Percentiles rank a stretch among this genome's conserved stretches.
Conservation (phyloP, 345 rosid species). For the Turritis glabra region DNA sequence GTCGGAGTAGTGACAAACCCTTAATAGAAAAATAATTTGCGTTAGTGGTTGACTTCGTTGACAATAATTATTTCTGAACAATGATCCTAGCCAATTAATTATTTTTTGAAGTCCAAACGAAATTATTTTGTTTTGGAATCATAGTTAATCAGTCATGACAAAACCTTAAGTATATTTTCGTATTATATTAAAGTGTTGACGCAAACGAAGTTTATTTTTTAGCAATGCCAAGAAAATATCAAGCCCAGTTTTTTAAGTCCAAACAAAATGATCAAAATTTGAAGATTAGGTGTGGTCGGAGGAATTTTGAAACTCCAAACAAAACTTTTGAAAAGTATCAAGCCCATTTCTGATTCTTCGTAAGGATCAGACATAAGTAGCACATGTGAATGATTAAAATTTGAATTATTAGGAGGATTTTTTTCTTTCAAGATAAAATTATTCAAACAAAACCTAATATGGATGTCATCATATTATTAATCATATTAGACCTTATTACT, state of each 20-base stretch:
- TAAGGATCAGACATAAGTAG: background rate
- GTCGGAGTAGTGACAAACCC: slow-evolving; percentile 19
- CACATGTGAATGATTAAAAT: background rate
- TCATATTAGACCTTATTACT: background rate
- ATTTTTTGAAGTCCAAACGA: background rate
- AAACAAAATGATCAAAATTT: background rate
- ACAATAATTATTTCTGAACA: background rate
- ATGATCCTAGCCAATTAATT: background rate
- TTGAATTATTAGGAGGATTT: background rate
- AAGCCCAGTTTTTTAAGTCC: slow-evolving; percentile 8
- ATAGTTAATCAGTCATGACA: slow-evolving; percentile 3
- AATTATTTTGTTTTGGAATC: slow-evolving; percentile 12
- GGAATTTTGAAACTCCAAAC: background rate
- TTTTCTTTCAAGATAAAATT: too few relatives aligned
- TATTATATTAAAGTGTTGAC: slow-evolving; percentile 11
- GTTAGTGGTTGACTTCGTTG: background rate
- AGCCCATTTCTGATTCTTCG: background rate
- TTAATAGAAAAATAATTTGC: background rate
- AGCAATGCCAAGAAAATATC: background rate
- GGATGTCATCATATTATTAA: background rate
- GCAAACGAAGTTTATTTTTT: background rate
- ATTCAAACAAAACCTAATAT: background rate
- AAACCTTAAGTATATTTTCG: background rate
- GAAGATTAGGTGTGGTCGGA: background rate
- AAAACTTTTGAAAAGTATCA: background rate